Base-by-base conservation (phyloP, 129 eudicot species). In the Gnaphalium uliginosum region DNA sequence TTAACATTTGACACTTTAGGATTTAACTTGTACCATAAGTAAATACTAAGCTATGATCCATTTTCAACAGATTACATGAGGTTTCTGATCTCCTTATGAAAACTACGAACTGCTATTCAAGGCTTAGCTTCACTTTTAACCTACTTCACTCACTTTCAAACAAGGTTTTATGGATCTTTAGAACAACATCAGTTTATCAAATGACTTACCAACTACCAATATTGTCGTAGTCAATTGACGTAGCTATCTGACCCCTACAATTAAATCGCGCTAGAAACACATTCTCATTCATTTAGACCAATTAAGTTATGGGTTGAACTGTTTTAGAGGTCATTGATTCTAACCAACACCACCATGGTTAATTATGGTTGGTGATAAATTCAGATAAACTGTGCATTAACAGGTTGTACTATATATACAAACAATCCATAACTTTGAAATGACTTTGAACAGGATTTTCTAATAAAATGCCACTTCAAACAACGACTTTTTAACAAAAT, bases 21-120 rank as follows among this genome's bases (percentile, higher is more conserved):
- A 71, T 8, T 17, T 79, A 63, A 69, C 73, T 51, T 79, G 78
- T 72, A 24, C 78, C 48, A 37, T 5, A 75, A 51, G 61, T n/a
- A 57, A 33, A 13, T 14, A 41, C 39, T 22, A 41, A 13, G 63
- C 13, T 24, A 59, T 57, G 69, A 60, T 60, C 53, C 62, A 62
- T 41, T 69, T 69, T 25, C 2, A 39, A 60, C 35, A 57, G 6
- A 23, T 73, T 27, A 60, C 50, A 39, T n/a, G 69, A 60, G 60
- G 60, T 61, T 26, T 43, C 17, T n/a, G n/a, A n/a, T n/a, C n/a
- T 73, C 11, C 9, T 10, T 14, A 61, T 57, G 67, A 33, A 22
- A 56, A 54, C 22, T 57, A 57, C 18, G 8, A 62, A 59, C 39
- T 35, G 41, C 11, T n/a, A 11, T 21, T 67, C 18, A 10, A 30